Base-by-base conservation (phyloP, 2,329 filamentous ascomycete genomes). In the Alternaria panax region DNA sequence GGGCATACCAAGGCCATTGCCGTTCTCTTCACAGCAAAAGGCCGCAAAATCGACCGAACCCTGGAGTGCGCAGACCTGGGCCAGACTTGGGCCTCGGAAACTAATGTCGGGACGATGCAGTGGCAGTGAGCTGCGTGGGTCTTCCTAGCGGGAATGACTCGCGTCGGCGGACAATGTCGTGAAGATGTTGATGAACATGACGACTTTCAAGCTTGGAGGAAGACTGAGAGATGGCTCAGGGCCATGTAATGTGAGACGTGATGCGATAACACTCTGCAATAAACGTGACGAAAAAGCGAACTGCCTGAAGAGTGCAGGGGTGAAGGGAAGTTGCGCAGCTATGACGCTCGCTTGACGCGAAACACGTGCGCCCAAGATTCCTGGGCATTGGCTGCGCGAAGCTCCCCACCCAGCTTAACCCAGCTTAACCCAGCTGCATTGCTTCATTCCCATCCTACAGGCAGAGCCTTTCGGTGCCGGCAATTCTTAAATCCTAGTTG, bases 391-490 rank as follows among this genome's bases (percentile, higher is more conserved):
- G 58, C 58, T 52, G 58, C 18, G 22, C 38, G 36, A 30, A 43
- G 57, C 57, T 60, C 54, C 58, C 46, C 57, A 48, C 57, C 57
- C 52, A 46, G 52, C 52, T 43, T 51, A 47, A 42, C 57, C n/a
- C 52, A 46, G 52, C 52, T 43, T 51, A 47, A 42, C 57, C 40
- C 45, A 56, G 51, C 43, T 54, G 36, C 57, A 24, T 41, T 48
- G 45, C 45, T 34, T 48, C 45, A 34, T 18, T 48, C 28, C 20
- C 34, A 34, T 47, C 38, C 40, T 46, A 24, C 42, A 56, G 38
- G 59, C 61, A 65, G 62, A 59, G 51, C 66, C 60, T 65, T 52
- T 42, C 47, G 45, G 51, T 46, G 28, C 51, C 12, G 32, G 51
- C 34, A 50, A 16, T 41, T 42, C 18, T 38, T 59, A 18, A 25